These are phyloP conservation scores for Fusarium penzigii DNA, from an alignment of 2,329 filamentous ascomycete genomes.

Conservation along the genomic window DNA sequence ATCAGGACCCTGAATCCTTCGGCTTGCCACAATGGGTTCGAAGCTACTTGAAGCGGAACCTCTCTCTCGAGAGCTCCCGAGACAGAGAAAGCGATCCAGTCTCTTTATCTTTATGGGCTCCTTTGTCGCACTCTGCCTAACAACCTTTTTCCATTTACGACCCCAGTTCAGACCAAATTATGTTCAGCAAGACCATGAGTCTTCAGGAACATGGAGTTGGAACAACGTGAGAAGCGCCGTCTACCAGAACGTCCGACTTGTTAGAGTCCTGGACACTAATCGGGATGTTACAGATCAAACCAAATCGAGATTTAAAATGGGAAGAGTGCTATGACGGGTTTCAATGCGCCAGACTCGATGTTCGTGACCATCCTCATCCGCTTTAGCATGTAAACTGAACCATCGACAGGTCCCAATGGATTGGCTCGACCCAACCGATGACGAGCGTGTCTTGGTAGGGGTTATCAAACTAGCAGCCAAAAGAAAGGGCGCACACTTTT, in stretches of 20 bases:
- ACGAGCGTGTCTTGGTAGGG: constrained; percentile 33
- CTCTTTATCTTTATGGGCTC: constrained; percentile 15
- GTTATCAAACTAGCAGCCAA: constrained; percentile 36
- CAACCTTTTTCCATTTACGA: constrained; percentile 22
- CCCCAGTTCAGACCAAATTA: constrained; percentile 8
- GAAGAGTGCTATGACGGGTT: constrained; percentile 34
- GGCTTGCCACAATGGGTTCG: constrained; percentile 15
- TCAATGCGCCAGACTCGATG: constrained; percentile 38
- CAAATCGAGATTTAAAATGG: constrained; percentile 32
- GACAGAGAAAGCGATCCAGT: constrained; percentile 6
- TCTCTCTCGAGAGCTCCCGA: constrained; percentile 10
- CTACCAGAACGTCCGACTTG: too few species aligned
- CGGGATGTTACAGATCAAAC: constrained; percentile 34
- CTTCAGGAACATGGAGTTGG: constrained; percentile 28
- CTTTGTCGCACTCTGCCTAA: constrained; percentile 17
- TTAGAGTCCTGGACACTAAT: not conserved
- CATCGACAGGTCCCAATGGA: constrained; percentile 36
- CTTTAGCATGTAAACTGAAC: not conserved
- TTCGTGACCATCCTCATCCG: constrained; percentile 10
- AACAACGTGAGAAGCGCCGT: constrained; percentile 21
- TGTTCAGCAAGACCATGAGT: not conserved
- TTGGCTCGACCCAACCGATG: constrained; percentile 32
- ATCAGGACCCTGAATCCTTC: not conserved
- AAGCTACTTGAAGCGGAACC: constrained; percentile 16
- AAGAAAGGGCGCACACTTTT: constrained; percentile 21